These are phyloP conservation scores for Erysimum cheiranthoides DNA, from an alignment of 345 rosid species.

Conservation along the genomic window DNA sequence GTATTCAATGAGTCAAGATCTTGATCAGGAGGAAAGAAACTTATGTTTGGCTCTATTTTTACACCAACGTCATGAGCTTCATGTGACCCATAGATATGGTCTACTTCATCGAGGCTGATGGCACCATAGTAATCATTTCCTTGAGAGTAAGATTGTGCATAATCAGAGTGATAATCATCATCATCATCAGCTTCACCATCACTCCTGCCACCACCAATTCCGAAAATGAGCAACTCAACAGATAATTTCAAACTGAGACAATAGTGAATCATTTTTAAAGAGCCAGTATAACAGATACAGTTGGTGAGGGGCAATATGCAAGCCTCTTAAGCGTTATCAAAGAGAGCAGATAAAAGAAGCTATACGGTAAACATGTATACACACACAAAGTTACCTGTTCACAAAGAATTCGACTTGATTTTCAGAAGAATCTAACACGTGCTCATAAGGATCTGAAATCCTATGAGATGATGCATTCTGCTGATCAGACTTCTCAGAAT, in stretches of 20 bases:
- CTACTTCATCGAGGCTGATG: conserved; percentile 53
- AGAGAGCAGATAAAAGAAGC: conserved; percentile 5
- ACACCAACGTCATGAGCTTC: conserved; percentile 57
- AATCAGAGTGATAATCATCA: conserved; percentile 60
- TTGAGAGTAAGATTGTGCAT: conserved; percentile 59
- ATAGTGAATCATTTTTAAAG: not conserved
- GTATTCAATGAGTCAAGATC: conserved; percentile 52
- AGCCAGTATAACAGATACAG: not conserved
- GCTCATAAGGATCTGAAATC: conserved; percentile 47
- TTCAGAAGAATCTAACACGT: conserved; percentile 51
- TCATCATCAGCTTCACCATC: conserved; percentile 85
- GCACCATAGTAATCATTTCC: conserved; percentile 62
- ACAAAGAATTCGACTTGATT: conserved; percentile 60
- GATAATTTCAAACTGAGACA: conserved; percentile 21
- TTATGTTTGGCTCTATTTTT: conserved; percentile 50
- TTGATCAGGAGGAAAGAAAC: conserved; percentile 54
- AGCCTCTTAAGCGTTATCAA: conserved; percentile 2
- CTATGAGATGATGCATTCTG: conserved; percentile 51
- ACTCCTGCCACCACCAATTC: conserved; percentile 60
- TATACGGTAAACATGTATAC: not conserved
- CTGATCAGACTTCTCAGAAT: conserved; percentile 50
- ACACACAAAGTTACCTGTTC: conserved; percentile 55
- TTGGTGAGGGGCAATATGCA: not conserved
- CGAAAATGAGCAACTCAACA: conserved; percentile 32
- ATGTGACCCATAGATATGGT: conserved; percentile 54